A percentile compares a stretch with the other conserved stretches of the same genome.
Conservation (phyloP, 106 monocot genomes). For the Vanilla planifolia region DNA sequence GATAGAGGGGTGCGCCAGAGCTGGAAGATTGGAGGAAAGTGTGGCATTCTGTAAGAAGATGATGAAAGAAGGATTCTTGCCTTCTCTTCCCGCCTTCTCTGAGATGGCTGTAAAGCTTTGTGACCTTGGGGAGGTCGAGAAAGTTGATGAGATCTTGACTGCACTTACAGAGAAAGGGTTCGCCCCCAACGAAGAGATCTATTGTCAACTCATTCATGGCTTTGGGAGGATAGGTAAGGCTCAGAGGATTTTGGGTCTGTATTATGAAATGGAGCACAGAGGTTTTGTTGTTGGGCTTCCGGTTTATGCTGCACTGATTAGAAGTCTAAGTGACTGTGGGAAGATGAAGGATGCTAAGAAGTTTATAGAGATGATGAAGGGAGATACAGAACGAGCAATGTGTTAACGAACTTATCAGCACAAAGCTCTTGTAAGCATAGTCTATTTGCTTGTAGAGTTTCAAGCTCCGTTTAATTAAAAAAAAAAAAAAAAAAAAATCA, state of each 20-base stretch:
- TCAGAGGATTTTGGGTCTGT: constrained; percentile 36
- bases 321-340: constrained; percentile 47
- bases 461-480: too few relatives aligned
- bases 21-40: constrained; percentile 37
- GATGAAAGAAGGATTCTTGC: constrained; percentile 43
- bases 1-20: constrained; percentile 37
- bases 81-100: constrained; percentile 28
- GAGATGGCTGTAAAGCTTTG: constrained; percentile 46
- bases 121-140: constrained; percentile 37
- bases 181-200: constrained; percentile 32
- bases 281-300: constrained; percentile 18
- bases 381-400: constrained; percentile 19
- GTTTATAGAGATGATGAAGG: constrained; percentile 20
- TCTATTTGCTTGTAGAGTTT: too few relatives aligned
- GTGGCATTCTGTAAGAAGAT: constrained; percentile 41
- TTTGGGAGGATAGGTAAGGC: constrained; percentile 34
- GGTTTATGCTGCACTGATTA: constrained; percentile 37
- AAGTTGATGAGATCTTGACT: constrained; percentile 58
- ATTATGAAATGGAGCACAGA: constrained; percentile 69
- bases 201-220: constrained; percentile 58
- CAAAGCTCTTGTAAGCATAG: constrained; percentile 1
- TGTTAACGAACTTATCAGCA: constrained; percentile 19
- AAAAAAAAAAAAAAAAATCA: too few relatives aligned
- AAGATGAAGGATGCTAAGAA: constrained; percentile 61
- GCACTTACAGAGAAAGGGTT: constrained; percentile 55